Evolutionary conservation across 768 basidiomycete genomes (phyloP), one percentile per base, ranked within the genome.

Genomic region (Mycena chlorophos): DNA sequence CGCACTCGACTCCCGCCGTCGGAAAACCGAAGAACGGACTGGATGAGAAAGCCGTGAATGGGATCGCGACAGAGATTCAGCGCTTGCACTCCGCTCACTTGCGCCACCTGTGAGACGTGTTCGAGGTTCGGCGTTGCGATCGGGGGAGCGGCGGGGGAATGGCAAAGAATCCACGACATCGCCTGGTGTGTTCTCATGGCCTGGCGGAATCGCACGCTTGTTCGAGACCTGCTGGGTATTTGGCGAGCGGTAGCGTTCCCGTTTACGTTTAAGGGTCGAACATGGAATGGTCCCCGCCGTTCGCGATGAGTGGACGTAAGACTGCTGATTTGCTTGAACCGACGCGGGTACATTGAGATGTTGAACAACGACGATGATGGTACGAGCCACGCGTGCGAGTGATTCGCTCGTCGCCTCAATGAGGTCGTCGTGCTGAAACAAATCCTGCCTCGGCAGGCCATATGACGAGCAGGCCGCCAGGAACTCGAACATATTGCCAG

Each of bases 401-500:
- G 80, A 76, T 57, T 88, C 85, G 37, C 79, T 71, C 12, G 80
- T 78, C 25, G 74, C 78, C 63, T 86, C 82, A 22, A 82, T 79
- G 46, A 91, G 75, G 66, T 90, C 88, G 63, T 89, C 86, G 3
- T 78, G 77, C 42, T 79, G 76, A 66, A 91, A 89, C 40, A 89
- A 70, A 55, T 87, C 87, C 52, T 85, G 82, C 22, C 79, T 70
- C 30, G 78, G 66, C 23, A 91, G 71, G 3, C 87, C 88, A 61
- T 85, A 82, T 37, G 83, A 80, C 25, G 87, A 79, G 59, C 87
- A 91, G 1, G 87, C 83, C 3, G 88, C 87, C 28, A 91, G 77
- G 66, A 93, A 94, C 68, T 84, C 86, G 34, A 88, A 85, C 22
- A 89, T 76, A 65, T 94, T 94, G 29, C 81, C 79, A 2, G 82